Evolutionary conservation across 805 yeast genomes (phyloP), one percentile per base, ranked within the genome.

Genomic region (Alloascoidea africana): DNA sequence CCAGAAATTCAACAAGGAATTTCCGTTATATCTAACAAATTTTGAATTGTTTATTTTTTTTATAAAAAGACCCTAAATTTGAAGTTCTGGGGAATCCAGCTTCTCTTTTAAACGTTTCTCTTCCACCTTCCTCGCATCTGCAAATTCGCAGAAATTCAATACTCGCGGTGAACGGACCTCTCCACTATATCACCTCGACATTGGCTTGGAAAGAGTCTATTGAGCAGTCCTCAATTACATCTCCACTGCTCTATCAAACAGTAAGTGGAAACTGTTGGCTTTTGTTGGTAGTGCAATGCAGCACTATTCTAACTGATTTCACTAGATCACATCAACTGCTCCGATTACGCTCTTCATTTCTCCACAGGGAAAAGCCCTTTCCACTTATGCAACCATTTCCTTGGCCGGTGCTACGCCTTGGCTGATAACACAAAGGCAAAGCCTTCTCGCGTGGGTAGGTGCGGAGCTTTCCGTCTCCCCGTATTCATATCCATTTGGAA

Each of bases 371-470:
- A 32, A 44, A 4, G 37, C 44, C 32, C 36, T 39, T 34, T 41
- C 50, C 16, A 51, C 57, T 33, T 63, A 62, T 36, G 49, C 63
- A 3, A 54, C 66, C 8, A 44, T 68, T 4, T 50, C 62, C 14
- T 52, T 58, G 13, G 58, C 59, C 39, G 62, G 63, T 16, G 44
- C 58, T 4, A 52, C 57, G 17, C 57, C 55, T 36, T 70, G 76
- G 76, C 51, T 51, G 3, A 52, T 70, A 8, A 43, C 59, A 15
- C 49, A 54, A 27, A 59, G 62, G 19, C 44, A 51, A 16, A 61
- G 58, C 34, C 42, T 70, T 4, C 55, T 64, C 17, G 68, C 75
- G 14, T 69, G 68, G 64, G 49, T 66, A 2, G 75, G 65, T 32
- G 44, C 49, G 16, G 47, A 56, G 16, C 45, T 60, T 27, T 36